phyloP scores from a whole-genome alignment of 1,284 basidiomycete genomes.

The Takashimella tepidaria region DNA sequence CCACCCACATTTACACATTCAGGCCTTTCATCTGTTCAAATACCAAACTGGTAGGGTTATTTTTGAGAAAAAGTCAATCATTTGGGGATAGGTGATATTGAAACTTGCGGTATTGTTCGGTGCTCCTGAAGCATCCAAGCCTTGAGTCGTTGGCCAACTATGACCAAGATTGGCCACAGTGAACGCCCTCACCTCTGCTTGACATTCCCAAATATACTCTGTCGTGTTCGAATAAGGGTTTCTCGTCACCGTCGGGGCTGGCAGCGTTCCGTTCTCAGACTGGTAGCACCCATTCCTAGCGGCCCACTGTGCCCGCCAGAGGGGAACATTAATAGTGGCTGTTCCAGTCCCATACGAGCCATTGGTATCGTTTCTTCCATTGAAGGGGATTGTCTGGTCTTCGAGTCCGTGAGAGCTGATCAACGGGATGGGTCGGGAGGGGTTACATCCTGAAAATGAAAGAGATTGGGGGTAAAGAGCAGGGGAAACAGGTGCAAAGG shows the following conservation, averaged over 20 bases:
- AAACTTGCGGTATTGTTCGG: background rate
- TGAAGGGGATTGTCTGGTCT: conserved; percentile 21
- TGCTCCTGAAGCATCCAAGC: background rate
- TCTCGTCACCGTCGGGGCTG: conserved; percentile 1
- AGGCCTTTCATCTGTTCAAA: too few species aligned
- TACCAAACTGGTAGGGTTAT: background rate
- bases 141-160: background rate
- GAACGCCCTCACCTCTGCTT: conserved; percentile 16
- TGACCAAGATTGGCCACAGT: conserved; percentile 13
- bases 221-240: conserved; percentile 14
- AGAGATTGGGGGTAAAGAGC: conserved; percentile 22
- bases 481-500: conserved; percentile 24
- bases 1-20: too few species aligned
- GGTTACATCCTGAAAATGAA: conserved; percentile 22
- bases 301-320: conserved; percentile 23
- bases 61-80: background rate
- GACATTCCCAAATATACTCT: conserved; percentile 16
- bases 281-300: conserved; percentile 16
- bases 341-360: background rate
- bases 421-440: conserved; percentile 19
- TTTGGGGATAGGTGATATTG: background rate
- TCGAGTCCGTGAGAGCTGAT: conserved; percentile 22
- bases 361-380: conserved; percentile 12
- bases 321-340: conserved; percentile 9
- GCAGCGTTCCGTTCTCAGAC: conserved; percentile 1